A percentile compares a stretch with the other conserved stretches of the same genome.
These are phyloP conservation scores for Graphilbum ipis-grandicollis DNA, from an alignment of 2,329 filamentous ascomycete genomes.

Conservation along the genomic window DNA sequence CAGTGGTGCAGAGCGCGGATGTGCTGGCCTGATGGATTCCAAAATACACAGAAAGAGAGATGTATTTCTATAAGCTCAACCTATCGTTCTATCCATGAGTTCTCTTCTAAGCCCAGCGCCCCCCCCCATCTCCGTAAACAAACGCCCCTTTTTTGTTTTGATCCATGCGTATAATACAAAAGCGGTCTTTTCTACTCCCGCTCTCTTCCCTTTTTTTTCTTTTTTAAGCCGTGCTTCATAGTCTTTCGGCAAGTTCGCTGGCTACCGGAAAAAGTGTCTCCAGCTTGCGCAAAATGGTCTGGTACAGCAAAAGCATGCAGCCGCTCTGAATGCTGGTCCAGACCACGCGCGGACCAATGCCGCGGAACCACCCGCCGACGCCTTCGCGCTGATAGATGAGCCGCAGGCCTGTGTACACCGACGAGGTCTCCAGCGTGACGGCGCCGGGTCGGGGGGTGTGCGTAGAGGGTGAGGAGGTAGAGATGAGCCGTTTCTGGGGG, in stretches of 20 bases:
- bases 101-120: too few relatives aligned
- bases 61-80: too few relatives aligned
- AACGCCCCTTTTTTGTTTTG: too few relatives aligned
- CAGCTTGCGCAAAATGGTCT: constrained; percentile 65
- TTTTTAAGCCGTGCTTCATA: too few relatives aligned
- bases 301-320: constrained; percentile 92
- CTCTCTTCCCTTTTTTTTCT: too few relatives aligned
- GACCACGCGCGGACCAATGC: constrained; percentile 78
- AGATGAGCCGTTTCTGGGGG: constrained; percentile 55
- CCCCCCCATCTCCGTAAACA: too few relatives aligned
- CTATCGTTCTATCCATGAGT: too few relatives aligned
- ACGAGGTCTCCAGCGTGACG: constrained; percentile 71
- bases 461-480: constrained; percentile 77
- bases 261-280: constrained; percentile 30
- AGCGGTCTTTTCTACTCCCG: too few relatives aligned
- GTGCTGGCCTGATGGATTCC: constrained; percentile 6
- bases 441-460: constrained; percentile 65
- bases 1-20: constrained; percentile 26
- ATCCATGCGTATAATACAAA: too few relatives aligned
- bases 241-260: too few relatives aligned
- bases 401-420: constrained; percentile 64
- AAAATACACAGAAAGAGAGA: background rate
- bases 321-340: constrained; percentile 97
- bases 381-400: constrained; percentile 88
- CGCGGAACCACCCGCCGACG: constrained; percentile 77